Conservation (phyloP, 2,329 filamentous ascomycete species). For the Albophoma yamanashiensis region DNA sequence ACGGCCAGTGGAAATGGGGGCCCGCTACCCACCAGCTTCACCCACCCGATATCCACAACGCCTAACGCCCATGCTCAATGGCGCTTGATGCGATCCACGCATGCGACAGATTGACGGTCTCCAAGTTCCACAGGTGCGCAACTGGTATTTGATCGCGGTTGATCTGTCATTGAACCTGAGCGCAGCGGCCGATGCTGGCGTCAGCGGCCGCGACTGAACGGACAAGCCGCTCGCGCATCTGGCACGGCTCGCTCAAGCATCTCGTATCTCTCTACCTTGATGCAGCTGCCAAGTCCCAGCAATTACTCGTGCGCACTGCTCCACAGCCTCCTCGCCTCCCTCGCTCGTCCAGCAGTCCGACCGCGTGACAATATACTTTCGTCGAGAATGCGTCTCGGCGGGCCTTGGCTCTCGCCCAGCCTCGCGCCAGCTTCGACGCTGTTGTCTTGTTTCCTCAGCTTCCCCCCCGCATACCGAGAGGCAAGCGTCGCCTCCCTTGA, state of each 20-base stretch:
- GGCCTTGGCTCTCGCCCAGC: background rate
- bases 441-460: background rate
- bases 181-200: background rate
- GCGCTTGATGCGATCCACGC: background rate
- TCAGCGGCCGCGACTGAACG: background rate
- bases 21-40: background rate
- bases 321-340: background rate
- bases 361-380: background rate
- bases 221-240: background rate
- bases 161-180: background rate
- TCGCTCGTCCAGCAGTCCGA: background rate
- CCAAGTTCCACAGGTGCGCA: background rate
- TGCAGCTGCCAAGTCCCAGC: background rate
- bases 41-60: background rate
- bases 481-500: background rate
- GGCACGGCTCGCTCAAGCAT: background rate
- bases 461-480: background rate
- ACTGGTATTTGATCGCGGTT: background rate
- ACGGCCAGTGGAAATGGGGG: background rate
- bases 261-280: background rate
- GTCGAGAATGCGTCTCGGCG: background rate
- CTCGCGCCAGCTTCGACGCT: too few species aligned
- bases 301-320: background rate
- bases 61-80: background rate
- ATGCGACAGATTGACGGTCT: background rate